A percentile compares a stretch with the other conserved stretches of the same genome.
phyloP scores from a whole-genome alignment of 108 stramenopile genomes.

The Conticribra guillardii region DNA sequence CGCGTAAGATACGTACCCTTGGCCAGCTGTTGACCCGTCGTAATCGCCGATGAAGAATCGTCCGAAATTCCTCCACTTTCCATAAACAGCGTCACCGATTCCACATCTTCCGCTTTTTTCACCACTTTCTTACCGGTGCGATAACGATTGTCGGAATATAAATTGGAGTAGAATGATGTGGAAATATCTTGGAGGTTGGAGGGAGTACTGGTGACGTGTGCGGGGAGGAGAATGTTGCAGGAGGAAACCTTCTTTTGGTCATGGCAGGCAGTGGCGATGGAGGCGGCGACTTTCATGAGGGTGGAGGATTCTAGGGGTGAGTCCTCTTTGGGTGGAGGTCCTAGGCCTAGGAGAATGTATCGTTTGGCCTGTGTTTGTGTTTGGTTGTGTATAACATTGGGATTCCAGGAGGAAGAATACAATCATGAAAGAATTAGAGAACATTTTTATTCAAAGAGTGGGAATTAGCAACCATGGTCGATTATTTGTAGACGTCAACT shows the following conservation, averaged over 20 bases:
- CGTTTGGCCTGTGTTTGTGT: conserved; percentile 46
- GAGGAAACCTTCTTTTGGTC: conserved; percentile 71
- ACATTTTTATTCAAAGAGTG: no score
- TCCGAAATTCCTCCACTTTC: conserved; percentile 30
- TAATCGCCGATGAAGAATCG: conserved; percentile 38
- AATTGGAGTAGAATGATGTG: conserved; percentile 57
- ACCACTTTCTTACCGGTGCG: conserved; percentile 74
- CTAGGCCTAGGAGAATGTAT: conserved; percentile 70
- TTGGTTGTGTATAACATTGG: no score
- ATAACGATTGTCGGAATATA: conserved; percentile 88
- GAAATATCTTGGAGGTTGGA: conserved; percentile 57
- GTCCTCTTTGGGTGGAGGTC: conserved; percentile 32
- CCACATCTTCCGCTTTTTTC: conserved; percentile 68
- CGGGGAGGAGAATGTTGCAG: conserved; percentile 62
- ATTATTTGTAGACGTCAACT: no score
- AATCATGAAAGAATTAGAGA: no score
- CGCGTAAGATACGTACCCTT: conserved; percentile 70
- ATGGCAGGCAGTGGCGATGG: conserved; percentile 72
- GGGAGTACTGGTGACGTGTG: conserved; percentile 8
- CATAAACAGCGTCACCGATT: conserved; percentile 58
- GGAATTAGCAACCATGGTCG: no score
- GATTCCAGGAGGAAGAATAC: no score
- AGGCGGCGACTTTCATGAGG: conserved; percentile 60
- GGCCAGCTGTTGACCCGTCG: conserved; percentile 65
- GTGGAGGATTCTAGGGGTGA: conserved; percentile 36